These are phyloP conservation scores for Neurospora tetraspora DNA, from an alignment of 495 filamentous ascomycete genomes.

Conservation along the genomic window DNA sequence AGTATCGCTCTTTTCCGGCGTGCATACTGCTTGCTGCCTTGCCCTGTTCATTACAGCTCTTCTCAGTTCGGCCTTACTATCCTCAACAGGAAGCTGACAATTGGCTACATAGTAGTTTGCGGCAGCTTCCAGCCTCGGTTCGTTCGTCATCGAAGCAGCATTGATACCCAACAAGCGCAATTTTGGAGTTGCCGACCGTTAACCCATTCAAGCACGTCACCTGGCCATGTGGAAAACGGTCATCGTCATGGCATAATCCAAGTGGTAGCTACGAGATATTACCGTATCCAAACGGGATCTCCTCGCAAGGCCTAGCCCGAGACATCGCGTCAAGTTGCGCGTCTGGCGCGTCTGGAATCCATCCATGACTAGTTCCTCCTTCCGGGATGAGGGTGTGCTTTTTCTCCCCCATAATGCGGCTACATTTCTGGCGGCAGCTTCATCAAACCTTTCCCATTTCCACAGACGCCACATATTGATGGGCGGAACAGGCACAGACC, in stretches of 20 bases:
- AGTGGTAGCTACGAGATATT: not conserved
- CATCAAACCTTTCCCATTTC: not conserved
- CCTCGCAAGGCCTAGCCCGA: not conserved
- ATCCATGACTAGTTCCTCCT: not conserved
- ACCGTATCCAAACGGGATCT: not conserved
- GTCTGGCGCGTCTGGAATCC: not conserved
- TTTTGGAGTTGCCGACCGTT: slow-evolving; percentile 29
- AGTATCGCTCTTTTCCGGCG: slow-evolving; percentile 5
- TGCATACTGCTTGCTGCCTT: slow-evolving; percentile 2
- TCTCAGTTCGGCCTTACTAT: not conserved
- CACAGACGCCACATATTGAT: not conserved
- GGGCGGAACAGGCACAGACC: not conserved
- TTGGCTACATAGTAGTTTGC: not conserved
- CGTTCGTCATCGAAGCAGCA: slow-evolving; percentile 14
- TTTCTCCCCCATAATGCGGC: not conserved
- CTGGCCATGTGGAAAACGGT: not conserved
- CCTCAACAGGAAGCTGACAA: slow-evolving; percentile 2
- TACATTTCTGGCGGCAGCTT: not conserved
- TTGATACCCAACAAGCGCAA: slow-evolving; percentile 31
- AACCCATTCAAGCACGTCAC: slow-evolving; percentile 12
- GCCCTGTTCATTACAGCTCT: not conserved
- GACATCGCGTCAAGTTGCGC: not conserved
- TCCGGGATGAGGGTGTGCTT: not conserved
- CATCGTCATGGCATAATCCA: not conserved
- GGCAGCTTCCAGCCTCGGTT: not conserved